Percentiles rank a stretch among this genome's conserved stretches.
phyloP scores from a whole-genome alignment of 495 filamentous ascomycete species.

The Neurospora intermedia region DNA sequence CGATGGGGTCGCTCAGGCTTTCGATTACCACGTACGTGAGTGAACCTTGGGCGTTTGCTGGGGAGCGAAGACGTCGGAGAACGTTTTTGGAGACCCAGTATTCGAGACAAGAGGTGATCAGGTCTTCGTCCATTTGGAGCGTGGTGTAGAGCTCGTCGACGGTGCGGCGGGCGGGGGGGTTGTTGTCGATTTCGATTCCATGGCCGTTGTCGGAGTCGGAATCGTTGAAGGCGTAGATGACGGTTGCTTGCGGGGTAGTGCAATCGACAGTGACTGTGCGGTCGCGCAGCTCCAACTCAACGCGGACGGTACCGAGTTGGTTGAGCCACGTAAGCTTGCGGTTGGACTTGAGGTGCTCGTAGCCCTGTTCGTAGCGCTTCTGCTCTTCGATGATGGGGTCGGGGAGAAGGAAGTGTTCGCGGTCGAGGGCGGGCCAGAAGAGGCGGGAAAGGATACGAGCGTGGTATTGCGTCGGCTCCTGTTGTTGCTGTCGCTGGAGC shows the following conservation, averaged over 20 bases:
- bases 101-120: constrained; percentile 64
- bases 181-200: neutral
- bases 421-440: constrained; percentile 83
- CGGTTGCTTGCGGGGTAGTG: constrained; percentile 77
- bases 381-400: constrained; percentile 50
- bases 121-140: constrained; percentile 65
- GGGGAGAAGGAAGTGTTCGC: constrained; percentile 67
- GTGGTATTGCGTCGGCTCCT: constrained; percentile 35
- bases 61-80: constrained; percentile 44
- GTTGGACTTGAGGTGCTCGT: constrained; percentile 64
- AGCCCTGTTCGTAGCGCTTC: constrained; percentile 61
- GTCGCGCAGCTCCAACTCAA: constrained; percentile 77
- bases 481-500: neutral
- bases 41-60: neutral
- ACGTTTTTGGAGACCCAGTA: constrained; percentile 83
- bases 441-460: constrained; percentile 82
- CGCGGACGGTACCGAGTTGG: constrained; percentile 66
- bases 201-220: constrained; percentile 10
- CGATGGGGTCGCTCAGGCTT: constrained; percentile 20
- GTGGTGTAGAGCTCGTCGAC: constrained; percentile 50
- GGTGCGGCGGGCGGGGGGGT: constrained; percentile 36
- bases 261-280: constrained; percentile 62
- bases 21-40: constrained; percentile 32
- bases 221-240: constrained; percentile 75
- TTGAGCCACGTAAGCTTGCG: constrained; percentile 84